Conservation (phyloP, 805 yeast species). For the Ogataea dorogensis region DNA sequence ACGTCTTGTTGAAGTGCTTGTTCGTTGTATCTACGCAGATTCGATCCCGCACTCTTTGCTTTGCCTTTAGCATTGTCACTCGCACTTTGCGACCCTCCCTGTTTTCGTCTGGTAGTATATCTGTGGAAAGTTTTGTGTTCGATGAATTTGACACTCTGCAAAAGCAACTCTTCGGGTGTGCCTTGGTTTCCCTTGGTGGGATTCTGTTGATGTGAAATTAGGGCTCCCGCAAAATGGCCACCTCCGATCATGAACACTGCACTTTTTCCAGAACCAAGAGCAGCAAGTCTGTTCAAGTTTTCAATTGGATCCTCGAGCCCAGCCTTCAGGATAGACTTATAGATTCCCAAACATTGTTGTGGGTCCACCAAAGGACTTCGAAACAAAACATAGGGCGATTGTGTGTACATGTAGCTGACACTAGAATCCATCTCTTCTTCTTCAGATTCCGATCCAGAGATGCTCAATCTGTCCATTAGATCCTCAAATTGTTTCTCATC, state of each 20-base stretch:
- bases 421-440: constrained; percentile 36
- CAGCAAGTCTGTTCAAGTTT: constrained; percentile 34
- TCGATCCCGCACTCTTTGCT: constrained; percentile 95
- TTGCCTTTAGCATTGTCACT: constrained; percentile 90
- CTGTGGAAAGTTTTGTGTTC: constrained; percentile 88
- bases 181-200: constrained; percentile 56
- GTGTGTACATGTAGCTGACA: constrained; percentile 58
- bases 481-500: constrained; percentile 59
- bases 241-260: constrained; percentile 95
- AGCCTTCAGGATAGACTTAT: constrained; percentile 57
- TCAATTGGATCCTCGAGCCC: constrained; percentile 49
- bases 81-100: constrained; percentile 96
- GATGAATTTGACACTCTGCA: constrained; percentile 63
- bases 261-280: constrained; percentile 42
- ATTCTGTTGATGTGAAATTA: constrained; percentile 67
- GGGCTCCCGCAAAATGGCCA: constrained; percentile 97
- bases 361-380: constrained; percentile 45
- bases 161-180: constrained; percentile 47
- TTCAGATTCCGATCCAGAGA: constrained; percentile 58
- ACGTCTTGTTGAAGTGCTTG: constrained; percentile 77
- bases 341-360: constrained; percentile 58
- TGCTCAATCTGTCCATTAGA: constrained; percentile 49
- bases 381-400: constrained; percentile 67
- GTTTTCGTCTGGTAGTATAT: constrained; percentile 94
- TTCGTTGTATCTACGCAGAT: constrained; percentile 86